These are phyloP conservation scores for Juncus inflexus DNA, from an alignment of 176 grass and related monocot species.

Conservation along the genomic window DNA sequence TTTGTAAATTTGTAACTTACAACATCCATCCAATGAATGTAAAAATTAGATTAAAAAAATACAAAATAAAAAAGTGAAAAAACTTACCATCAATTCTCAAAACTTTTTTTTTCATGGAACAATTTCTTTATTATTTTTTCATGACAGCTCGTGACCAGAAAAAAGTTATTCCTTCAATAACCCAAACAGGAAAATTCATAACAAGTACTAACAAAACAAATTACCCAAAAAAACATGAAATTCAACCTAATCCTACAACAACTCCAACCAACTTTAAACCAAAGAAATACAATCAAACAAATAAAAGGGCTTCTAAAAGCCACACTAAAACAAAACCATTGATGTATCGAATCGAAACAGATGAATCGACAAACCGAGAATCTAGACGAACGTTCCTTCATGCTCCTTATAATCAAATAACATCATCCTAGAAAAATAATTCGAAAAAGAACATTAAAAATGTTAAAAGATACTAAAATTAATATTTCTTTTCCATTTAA, in stretches of 20 bases:
- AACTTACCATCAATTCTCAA: slow-evolving; percentile 24
- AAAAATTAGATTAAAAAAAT: slow-evolving; percentile 3
- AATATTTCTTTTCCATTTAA: no score
- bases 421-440: slow-evolving; percentile 26
- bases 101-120: slow-evolving; percentile 1
- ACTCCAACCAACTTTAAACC: slow-evolving; percentile 39
- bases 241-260: slow-evolving; percentile 32
- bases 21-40: slow-evolving; percentile 8
- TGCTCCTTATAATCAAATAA: slow-evolving; percentile 25
- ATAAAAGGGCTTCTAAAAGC: slow-evolving; percentile 24
- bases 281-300: slow-evolving; percentile 34
- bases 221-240: slow-evolving; percentile 31
- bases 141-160: slow-evolving; percentile 11
- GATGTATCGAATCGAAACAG: slow-evolving; percentile 33
- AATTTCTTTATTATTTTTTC: slow-evolving; percentile 16
- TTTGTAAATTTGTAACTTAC: neutral
- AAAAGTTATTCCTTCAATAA: slow-evolving; percentile 18
- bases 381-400: slow-evolving; percentile 19
- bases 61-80: slow-evolving; percentile 15
- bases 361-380: slow-evolving; percentile 40
- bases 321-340: slow-evolving; percentile 57
- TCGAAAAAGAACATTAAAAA: neutral
- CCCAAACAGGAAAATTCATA: slow-evolving; percentile 31
- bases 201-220: slow-evolving; percentile 21
- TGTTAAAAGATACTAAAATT: no score